A percentile compares a stretch with the other conserved stretches of the same genome.
Conservation (phyloP, 2,329 filamentous ascomycete species). For the Fusarium tjaetaba region DNA sequence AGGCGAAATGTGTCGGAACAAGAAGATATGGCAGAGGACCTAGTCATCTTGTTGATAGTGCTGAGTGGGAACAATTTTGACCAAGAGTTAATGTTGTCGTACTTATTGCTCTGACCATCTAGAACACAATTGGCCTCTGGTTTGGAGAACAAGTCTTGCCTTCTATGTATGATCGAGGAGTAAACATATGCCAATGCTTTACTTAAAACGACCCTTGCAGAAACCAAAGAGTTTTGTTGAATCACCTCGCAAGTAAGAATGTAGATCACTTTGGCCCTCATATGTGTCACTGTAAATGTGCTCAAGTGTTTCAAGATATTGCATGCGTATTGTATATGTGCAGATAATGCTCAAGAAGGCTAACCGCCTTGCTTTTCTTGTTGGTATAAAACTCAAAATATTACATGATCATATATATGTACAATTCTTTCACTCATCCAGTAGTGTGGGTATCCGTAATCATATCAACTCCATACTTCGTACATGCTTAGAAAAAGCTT, state of each 20-base stretch:
- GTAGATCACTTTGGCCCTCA: neutral
- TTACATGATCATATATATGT: conserved; percentile 32
- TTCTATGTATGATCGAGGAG: neutral
- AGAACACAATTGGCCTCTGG: neutral
- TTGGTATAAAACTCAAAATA: conserved; percentile 24
- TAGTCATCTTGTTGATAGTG: neutral
- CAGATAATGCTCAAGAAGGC: conserved; percentile 30
- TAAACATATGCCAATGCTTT: neutral
- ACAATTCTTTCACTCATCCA: conserved; percentile 22
- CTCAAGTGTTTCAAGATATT: neutral
- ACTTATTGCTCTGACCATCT: neutral
- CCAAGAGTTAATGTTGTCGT: neutral
- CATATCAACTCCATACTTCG: conserved; percentile 17
- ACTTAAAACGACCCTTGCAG: neutral
- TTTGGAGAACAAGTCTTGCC: neutral
- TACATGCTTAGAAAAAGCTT: conserved; percentile 34
- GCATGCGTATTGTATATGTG: conserved; percentile 30
- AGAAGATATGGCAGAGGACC: neutral
- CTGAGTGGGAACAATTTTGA: neutral
- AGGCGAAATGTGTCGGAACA: neutral
- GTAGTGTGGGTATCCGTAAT: conserved; percentile 35
- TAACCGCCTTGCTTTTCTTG: conserved; percentile 27
- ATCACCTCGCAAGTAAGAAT: neutral
- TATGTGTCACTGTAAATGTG: neutral
- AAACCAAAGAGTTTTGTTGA: neutral